A percentile compares a stretch with the other conserved stretches of the same genome.
These are phyloP conservation scores for Eucalyptus regnans DNA, from an alignment of 345 rosid species.

Conservation along the genomic window DNA sequence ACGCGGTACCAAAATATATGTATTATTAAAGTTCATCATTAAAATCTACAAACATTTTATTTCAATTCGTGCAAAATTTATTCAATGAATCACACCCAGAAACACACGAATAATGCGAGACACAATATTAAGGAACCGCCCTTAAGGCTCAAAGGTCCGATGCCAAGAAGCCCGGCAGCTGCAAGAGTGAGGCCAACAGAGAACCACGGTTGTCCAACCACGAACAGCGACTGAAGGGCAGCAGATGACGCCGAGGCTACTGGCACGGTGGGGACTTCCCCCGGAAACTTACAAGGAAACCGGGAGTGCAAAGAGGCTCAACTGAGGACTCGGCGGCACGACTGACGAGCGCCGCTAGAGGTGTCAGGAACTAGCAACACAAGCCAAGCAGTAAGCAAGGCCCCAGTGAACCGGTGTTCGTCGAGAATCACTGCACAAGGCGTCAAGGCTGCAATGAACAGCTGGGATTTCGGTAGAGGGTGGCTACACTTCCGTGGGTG, in stretches of 20 bases:
- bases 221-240: neutral
- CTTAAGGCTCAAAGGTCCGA: neutral
- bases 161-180: neutral
- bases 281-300: neutral
- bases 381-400: neutral
- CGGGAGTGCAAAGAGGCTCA: neutral
- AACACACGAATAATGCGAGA: neutral
- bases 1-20: neutral
- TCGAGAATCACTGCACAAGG: neutral
- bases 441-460: neutral
- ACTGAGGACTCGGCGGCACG: neutral
- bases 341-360: neutral
- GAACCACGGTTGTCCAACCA: neutral
- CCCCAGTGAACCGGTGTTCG: neutral
- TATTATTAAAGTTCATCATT: too few species aligned
- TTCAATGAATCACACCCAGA: neutral
- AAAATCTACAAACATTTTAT: neutral
- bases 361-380: neutral
- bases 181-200: neutral
- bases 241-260: neutral
- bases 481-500: too few species aligned
- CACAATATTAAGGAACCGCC: too few species aligned
- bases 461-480: too few species aligned
- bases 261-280: neutral
- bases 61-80: neutral